Evolutionary conservation across 2,329 filamentous ascomycete species (phyloP).

Genomic region (Ophiostoma angusticollis): DNA sequence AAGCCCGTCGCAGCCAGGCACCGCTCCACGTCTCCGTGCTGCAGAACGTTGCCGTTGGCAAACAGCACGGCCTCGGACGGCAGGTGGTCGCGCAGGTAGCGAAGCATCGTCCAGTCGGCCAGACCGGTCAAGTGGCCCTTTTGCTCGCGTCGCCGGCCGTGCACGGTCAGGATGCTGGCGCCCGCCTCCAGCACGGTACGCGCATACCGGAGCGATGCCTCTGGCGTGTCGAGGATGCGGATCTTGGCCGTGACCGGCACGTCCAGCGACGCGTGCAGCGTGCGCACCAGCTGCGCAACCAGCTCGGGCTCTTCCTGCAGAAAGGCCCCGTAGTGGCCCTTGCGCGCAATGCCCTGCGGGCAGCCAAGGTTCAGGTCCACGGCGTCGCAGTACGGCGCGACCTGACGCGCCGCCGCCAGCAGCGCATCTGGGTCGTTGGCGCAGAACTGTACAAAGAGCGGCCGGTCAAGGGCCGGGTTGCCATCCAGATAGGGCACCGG

Average conservation of each 20-base stretch:
- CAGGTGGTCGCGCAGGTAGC: constrained; percentile 68
- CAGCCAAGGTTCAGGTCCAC: constrained; percentile 93
- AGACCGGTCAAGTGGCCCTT: constrained; percentile 92
- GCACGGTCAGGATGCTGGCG: constrained; percentile 85
- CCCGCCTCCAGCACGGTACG: constrained; percentile 75
- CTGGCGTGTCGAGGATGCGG: constrained; percentile 71
- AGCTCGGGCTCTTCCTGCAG: constrained; percentile 84
- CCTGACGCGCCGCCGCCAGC: constrained; percentile 63
- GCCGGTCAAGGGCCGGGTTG: constrained; percentile 70
- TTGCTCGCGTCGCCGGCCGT: constrained; percentile 78
- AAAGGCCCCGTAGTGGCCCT: constrained; percentile 87
- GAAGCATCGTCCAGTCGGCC: constrained; percentile 81
- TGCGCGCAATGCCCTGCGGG: constrained; percentile 85
- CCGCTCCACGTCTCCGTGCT: constrained; percentile 59
- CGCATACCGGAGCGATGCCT: constrained; percentile 81
- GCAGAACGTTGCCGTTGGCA: constrained; percentile 88
- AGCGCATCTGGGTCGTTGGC: constrained; percentile 74
- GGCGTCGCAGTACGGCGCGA: constrained; percentile 81
- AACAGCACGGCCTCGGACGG: constrained; percentile 86
- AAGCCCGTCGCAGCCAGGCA: constrained; percentile 77
- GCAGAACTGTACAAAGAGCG: constrained; percentile 94
- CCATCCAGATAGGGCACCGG: constrained; percentile 52
- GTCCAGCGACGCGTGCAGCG: constrained; percentile 62
- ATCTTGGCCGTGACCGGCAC: constrained; percentile 94
- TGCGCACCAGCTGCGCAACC: constrained; percentile 71